Evolutionary conservation across 176 grass and related monocot genomes (phyloP).

Genomic region (Eragrostis curvula): DNA sequence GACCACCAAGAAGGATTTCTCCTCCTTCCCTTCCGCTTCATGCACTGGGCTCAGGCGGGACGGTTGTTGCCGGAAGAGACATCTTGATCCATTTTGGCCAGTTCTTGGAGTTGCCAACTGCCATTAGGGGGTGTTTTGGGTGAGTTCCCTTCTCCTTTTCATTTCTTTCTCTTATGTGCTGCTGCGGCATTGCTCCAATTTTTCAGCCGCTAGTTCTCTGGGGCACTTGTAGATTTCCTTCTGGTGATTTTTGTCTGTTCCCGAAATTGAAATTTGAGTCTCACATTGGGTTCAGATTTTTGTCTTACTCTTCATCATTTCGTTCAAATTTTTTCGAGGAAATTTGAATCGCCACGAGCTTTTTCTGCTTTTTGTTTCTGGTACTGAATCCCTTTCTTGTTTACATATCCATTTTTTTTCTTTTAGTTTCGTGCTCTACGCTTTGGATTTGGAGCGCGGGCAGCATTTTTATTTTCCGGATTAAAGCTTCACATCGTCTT

Average conservation of each 20-base stretch:
- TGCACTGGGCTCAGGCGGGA: not conserved
- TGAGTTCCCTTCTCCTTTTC: not conserved
- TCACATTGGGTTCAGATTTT: not conserved
- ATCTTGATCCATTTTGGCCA: constrained; percentile 15
- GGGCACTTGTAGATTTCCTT: not conserved
- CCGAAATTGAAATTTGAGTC: not conserved
- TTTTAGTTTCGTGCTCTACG: not conserved
- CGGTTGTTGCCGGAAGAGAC: not conserved
- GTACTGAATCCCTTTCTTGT: not conserved
- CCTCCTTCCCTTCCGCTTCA: not conserved
- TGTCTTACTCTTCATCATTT: not conserved
- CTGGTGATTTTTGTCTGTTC: not conserved
- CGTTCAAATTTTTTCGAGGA: not conserved
- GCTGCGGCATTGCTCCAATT: not conserved
- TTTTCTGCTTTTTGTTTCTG: not conserved
- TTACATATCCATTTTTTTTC: not conserved
- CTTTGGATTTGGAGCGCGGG: not conserved
- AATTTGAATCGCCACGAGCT: not conserved
- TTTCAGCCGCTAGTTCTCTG: not conserved
- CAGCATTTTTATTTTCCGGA: not conserved
- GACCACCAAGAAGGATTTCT: not conserved
- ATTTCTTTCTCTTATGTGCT: not conserved
- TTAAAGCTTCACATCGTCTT: not conserved
- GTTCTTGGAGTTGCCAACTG: constrained; percentile 5
- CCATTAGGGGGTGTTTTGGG: not conserved